Percentiles rank a stretch among this genome's conserved stretches.
Conservation (phyloP, 2,329 filamentous ascomycete genomes). For the Fusarium keratoplasticum region DNA sequence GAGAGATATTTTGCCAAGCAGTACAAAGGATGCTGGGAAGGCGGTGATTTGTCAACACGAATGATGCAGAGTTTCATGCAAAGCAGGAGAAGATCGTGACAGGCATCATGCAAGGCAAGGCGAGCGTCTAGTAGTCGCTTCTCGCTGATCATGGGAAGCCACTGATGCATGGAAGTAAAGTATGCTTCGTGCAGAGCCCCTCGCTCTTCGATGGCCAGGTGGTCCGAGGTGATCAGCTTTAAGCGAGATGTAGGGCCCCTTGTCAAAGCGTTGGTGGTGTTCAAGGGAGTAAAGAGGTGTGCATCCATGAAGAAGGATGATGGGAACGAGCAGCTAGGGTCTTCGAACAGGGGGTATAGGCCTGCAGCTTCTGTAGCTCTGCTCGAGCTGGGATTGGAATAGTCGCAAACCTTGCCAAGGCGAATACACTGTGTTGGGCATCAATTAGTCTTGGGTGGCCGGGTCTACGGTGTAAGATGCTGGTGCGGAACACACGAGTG, state of each 20-base stretch:
- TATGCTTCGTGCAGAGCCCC: constrained; percentile 7
- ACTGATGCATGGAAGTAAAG: constrained; percentile 25
- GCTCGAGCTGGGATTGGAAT: neutral
- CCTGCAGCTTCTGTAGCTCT: neutral
- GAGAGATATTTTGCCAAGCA: constrained; percentile 13
- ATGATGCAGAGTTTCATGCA: constrained; percentile 32
- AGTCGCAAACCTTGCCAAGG: constrained; percentile 9
- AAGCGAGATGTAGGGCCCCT: neutral
- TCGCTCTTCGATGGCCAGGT: neutral
- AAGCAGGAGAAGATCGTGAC: constrained; percentile 25
- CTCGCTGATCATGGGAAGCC: constrained; percentile 33
- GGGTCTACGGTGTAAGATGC: neutral
- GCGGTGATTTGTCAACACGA: neutral
- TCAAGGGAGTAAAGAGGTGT: constrained; percentile 10
- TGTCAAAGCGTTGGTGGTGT: neutral
- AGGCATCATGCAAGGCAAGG: neutral
- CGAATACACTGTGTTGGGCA: constrained; percentile 3
- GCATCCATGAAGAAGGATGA: constrained; percentile 29
- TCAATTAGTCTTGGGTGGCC: neutral
- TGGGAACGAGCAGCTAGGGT: constrained; percentile 4
- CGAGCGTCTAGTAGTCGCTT: constrained; percentile 16
- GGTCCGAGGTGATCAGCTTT: neutral
- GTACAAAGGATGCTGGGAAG: constrained; percentile 16
- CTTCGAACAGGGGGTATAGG: neutral
- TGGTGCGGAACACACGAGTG: constrained; percentile 16